Evolutionary conservation across 805 yeast genomes (phyloP), one percentile per base, ranked within the genome.

Genomic region (Ogataea trehalophila): DNA sequence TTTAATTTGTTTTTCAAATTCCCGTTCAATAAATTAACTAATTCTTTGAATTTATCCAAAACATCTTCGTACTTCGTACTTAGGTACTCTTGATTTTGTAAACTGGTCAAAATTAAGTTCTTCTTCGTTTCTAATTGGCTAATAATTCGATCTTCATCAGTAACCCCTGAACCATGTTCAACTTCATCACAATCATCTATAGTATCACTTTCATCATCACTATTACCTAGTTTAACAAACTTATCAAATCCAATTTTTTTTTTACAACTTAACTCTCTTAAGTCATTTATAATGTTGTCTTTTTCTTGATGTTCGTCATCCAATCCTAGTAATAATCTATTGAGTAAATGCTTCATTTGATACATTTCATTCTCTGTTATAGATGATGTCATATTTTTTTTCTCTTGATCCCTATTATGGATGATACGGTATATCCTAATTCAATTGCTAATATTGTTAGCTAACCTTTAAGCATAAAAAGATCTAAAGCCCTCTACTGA

Each of bases 81-180:
- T 3, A 65, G 14, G 43, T 50, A 65, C 36, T 68, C 70, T 46
- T 69, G 66, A 43, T 68, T 56, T 34, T 71, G 70, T 6, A 69
- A 52, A 36, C 61, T 61, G 33, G 66, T 46, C 17, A 64, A 34
- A 20, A 67, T 42, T 15, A 55, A 53, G 6, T 60, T 44, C 43
- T 64, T 64, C 46, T 60, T 65, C 8, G 48, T 52, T 45, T 62
- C 61, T 13, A 61, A 47, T 13, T 35, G 41, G 14, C 51, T 49
- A 1, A 60, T 41, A 17, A 58, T 55, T 5, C 48, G 14, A 15
- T 51, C 56, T 37, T 55, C 53, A 15, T 46, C 49, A 3, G 56
- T 36, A 5, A 51, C 14, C 7, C 48, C 44, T 9, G 52, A 14
- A 5, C 37, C n/a, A 39, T 46, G 52, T 33, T 41, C 20, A 6